Percentiles rank a stretch among this genome's conserved stretches.
phyloP scores from a whole-genome alignment of 2,329 filamentous ascomycete genomes.

The Ceratocystis papillata region DNA sequence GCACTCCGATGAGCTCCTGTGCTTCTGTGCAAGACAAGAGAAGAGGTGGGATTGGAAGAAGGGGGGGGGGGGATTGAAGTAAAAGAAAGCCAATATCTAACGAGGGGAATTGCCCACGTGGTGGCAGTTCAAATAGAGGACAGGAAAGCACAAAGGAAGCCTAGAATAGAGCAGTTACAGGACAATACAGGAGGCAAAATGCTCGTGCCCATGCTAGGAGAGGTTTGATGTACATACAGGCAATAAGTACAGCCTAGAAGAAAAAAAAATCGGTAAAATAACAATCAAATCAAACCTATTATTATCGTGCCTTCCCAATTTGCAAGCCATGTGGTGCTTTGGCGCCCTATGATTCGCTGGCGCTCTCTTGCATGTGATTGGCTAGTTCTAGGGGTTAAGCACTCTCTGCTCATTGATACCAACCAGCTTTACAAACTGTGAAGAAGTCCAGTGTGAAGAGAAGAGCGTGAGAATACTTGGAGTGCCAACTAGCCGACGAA shows the following conservation, averaged over 20 bases:
- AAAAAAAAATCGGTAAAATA: neutral
- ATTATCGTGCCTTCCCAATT: slow-evolving; percentile 13
- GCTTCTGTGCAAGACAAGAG: neutral
- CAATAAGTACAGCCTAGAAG: too few relatives aligned
- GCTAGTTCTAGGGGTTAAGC: neutral
- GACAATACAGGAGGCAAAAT: too few relatives aligned
- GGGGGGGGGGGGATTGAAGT: neutral
- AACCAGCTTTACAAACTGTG: neutral
- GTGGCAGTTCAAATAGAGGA: neutral
- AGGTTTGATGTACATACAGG: too few relatives aligned
- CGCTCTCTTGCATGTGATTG: slow-evolving; percentile 14
- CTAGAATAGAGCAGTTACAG: too few relatives aligned
- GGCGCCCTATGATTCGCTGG: slow-evolving; percentile 5
- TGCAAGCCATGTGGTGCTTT: slow-evolving; percentile 16
- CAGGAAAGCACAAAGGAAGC: too few relatives aligned
- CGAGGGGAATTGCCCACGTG: neutral
- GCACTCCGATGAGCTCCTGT: neutral
- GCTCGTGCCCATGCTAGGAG: too few relatives aligned
- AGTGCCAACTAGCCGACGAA: neutral
- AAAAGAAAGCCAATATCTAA: neutral
- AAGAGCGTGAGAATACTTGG: neutral
- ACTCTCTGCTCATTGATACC: neutral
- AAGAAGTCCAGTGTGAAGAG: neutral
- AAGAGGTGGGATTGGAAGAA: neutral
- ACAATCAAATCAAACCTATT: neutral